phyloP scores from a whole-genome alignment of 2,329 filamentous ascomycete genomes.

The Alternaria sp. region DNA sequence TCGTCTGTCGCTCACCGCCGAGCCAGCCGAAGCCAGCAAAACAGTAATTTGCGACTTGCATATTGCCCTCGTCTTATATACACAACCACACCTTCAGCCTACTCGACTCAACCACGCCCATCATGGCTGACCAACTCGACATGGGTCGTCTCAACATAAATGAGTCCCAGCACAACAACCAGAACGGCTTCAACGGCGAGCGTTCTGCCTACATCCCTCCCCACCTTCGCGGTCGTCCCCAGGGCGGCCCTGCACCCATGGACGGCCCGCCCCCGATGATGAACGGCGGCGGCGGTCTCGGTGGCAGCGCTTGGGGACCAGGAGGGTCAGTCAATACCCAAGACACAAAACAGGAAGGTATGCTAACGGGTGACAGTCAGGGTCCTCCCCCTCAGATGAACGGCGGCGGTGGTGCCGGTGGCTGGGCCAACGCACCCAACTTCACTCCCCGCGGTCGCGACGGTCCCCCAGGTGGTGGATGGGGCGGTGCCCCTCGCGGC shows the following conservation, averaged over 20 bases:
- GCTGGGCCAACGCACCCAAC: conserved; percentile 67
- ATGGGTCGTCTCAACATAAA: conserved; percentile 78
- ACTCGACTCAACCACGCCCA: conserved; percentile 28
- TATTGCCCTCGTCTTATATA: conserved; percentile 10
- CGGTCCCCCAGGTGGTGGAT: conserved; percentile 41
- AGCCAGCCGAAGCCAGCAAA: conserved; percentile 37
- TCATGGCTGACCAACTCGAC: conserved; percentile 71
- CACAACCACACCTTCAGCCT: conserved; percentile 15
- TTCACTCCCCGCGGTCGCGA: conserved; percentile 62
- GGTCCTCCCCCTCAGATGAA: conserved; percentile 54
- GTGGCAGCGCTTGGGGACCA: conserved; percentile 70
- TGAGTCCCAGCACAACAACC: conserved; percentile 68
- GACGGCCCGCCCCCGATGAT: conserved; percentile 56
- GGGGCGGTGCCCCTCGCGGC: conserved; percentile 52
- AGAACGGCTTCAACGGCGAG: conserved; percentile 58
- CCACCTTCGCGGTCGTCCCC: conserved; percentile 71
- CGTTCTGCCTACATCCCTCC: conserved; percentile 85
- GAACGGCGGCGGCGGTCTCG: conserved; percentile 64
- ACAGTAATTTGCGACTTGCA: conserved; percentile 32
- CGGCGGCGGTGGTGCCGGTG: conserved; percentile 68
- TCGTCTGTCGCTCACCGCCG: conserved; percentile 45
- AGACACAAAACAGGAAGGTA: neutral
- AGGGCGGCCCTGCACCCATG: conserved; percentile 50
- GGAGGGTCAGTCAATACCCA: conserved; percentile 33
- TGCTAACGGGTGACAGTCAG: conserved; percentile 38